Evolutionary conservation across 2,329 filamentous ascomycete genomes (phyloP), one percentile per base, ranked within the genome.

Genomic region (Ceratocystis colombiana): DNA sequence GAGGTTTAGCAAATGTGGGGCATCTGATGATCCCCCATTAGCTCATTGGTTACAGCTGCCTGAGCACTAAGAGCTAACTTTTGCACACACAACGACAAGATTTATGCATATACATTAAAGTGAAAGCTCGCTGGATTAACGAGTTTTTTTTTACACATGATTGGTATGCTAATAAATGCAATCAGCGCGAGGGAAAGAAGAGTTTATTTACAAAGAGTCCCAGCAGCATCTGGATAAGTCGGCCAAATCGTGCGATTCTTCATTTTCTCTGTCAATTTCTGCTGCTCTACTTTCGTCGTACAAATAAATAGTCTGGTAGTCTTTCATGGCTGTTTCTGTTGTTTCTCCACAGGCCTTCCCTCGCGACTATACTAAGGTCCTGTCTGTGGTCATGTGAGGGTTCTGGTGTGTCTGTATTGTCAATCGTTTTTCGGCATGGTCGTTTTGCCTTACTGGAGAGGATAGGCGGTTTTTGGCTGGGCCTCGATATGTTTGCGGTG

Each of bases 401-500:
- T 46, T 53, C 62, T 63, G 45, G 8, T 22, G 17, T 33, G 8
- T 64, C 17, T 64, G 62, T 64, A 64, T 50, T 30, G 48, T 53
- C 37, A 25, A 53, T 53, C 20, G 20, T 53, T 6, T 53, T 22
- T 28, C 22, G 22, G 12, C 37, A 25, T 12, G 25, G 22, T 20
- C 44, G 25, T 5, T n/a, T 2, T 50, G 37, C 28, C 61, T 77
- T 74, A 81, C 75, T 78, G 82, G 67, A 97, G 82, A 48, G 93
- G 93, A 76, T 94, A 96, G 69, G 89, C 86, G 20, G 89, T 91
- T 70, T 84, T 79, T 37, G 90, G 88, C 17, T 93, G 82, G 66
- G 92, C 87, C 78, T 96, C 84, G 71, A 97, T 85, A 75, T 91
- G 84, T 75, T 87, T 82, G 74, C 90, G 84, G 81, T 96, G 85